These are phyloP conservation scores for Podila horticola DNA, from an alignment of 192 early-diverging fungal genomes.

Conservation along the genomic window DNA sequence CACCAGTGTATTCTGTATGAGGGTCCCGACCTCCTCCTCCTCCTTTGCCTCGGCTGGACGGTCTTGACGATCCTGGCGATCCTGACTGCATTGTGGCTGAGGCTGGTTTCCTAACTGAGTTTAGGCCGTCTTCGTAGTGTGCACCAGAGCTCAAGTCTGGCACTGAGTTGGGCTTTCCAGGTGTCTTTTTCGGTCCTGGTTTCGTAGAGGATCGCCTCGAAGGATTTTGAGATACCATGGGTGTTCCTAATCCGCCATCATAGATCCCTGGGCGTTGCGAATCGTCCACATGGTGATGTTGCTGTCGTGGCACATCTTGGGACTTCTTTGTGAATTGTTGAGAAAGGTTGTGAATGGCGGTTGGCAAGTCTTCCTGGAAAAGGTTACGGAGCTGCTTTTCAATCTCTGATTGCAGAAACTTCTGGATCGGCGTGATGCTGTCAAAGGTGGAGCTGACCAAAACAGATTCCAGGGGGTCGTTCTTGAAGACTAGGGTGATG, in stretches of 20 bases:
- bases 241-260: slow-evolving; percentile 38
- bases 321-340: slow-evolving; percentile 70
- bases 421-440: slow-evolving; percentile 84
- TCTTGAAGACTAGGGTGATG: slow-evolving; percentile 96
- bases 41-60: background rate
- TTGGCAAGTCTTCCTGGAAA: slow-evolving; percentile 94
- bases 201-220: slow-evolving; percentile 35
- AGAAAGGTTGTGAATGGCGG: slow-evolving; percentile 92
- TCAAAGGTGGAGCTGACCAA: slow-evolving; percentile 98
- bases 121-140: slow-evolving; percentile 28
- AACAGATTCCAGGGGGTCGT: slow-evolving; percentile 94
- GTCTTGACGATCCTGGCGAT: slow-evolving; percentile 41
- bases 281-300: slow-evolving; percentile 20
- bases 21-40: slow-evolving; percentile 28
- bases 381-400: slow-evolving; percentile 88
- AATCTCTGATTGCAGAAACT: slow-evolving; percentile 91
- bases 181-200: slow-evolving; percentile 22
- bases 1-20: slow-evolving; percentile 36
- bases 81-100: slow-evolving; percentile 49
- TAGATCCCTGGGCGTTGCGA: slow-evolving; percentile 23
- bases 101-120: slow-evolving; percentile 31
- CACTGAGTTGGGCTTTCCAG: slow-evolving; percentile 28
- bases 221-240: slow-evolving; percentile 23
- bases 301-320: slow-evolving; percentile 28
- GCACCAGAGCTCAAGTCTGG: slow-evolving; percentile 20